These are phyloP conservation scores for Fistulifera pelliculosa DNA, from an alignment of 108 stramenopile species.

Conservation along the genomic window DNA sequence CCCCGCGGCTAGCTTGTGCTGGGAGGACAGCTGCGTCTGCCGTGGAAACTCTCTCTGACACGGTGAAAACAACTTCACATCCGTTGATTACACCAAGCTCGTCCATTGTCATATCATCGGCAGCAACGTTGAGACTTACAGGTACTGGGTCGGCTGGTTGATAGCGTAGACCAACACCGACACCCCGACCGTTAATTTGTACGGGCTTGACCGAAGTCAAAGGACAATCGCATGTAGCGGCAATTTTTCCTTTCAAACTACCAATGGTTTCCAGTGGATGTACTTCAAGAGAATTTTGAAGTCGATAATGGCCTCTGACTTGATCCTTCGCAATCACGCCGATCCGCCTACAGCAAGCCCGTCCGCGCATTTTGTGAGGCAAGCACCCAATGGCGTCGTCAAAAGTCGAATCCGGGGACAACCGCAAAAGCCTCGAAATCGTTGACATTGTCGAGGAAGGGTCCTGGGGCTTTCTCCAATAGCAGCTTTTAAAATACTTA, in stretches of 20 bases:
- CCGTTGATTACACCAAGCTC: slow-evolving; percentile 68
- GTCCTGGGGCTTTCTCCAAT: slow-evolving; percentile 33
- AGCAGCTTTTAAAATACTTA: slow-evolving; percentile 76
- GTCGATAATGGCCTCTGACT: slow-evolving; percentile 11
- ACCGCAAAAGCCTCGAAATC: slow-evolving; percentile 26
- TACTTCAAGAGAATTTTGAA: slow-evolving; percentile 59
- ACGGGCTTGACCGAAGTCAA: slow-evolving; percentile 45
- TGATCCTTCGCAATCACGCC: slow-evolving; percentile 34
- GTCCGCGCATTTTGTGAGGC: slow-evolving; percentile 76
- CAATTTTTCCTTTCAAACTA: slow-evolving; percentile 63
- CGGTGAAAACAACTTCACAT: slow-evolving; percentile 62
- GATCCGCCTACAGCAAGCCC: slow-evolving; percentile 52
- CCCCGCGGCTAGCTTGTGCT: background rate
- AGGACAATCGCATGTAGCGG: slow-evolving; percentile 41
- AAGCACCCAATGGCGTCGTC: slow-evolving; percentile 30
- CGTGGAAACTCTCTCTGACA: slow-evolving; percentile 24
- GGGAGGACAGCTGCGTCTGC: slow-evolving; percentile 7
- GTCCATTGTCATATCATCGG: slow-evolving; percentile 56
- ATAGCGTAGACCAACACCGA: background rate
- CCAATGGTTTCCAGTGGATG: slow-evolving; percentile 78
- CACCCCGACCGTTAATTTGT: slow-evolving; percentile 35
- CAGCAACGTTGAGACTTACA: slow-evolving; percentile 31
- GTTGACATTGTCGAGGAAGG: slow-evolving; percentile 44
- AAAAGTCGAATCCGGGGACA: slow-evolving; percentile 21
- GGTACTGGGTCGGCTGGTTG: no score